Evolutionary conservation across 192 early-diverging fungal species (phyloP), one percentile per base, ranked within the genome.

Genomic region (Mortierella hygrophila): DNA sequence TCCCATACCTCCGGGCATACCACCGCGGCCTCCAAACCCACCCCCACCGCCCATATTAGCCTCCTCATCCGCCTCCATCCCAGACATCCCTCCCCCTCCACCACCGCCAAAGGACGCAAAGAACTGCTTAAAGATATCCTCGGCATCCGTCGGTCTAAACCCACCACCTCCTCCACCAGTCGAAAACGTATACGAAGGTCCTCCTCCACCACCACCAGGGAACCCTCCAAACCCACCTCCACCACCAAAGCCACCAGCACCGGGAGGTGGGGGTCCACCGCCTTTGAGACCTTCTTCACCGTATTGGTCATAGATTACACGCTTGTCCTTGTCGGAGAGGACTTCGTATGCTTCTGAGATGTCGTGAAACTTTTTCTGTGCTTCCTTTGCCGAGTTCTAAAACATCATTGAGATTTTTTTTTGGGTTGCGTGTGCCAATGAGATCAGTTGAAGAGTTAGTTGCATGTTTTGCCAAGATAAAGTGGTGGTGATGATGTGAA

Each of bases 331-430:
- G 90, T 99, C 98, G 57, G 95, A 97, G 6, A 99, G 91, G 9
- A 96, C 94, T 86, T 99, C 99, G 84, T 96, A 99, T 15, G 99
- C 98, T 89, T 99, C 97, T 60, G 96, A 96, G 68, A 99, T 96
- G 44, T 99, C 98, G 89, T 99, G 97, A 88, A 99, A 99, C 79
- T 95, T 96, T 75, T 92, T 89, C 74, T 97, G 94, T 21, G 96
- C 95, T 26, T 81, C 71, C 49, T 23, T 46, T 29, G 68, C 69
- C 7, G 83, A 52, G 75, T 86, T 80, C 83, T 86, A 73, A 46
- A 6, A 44, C 40, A 60, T 16, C 20, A 21, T 52, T 21, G 4
- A 21, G 18, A 68, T 68, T 16, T 18, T 23, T 60, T 32, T 23
- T 15, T 18, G 10, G 38, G 29, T 75, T 16, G 44, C 5, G 23